Percentiles rank a stretch among this genome's conserved stretches.
Evolutionary conservation across 2,329 filamentous ascomycete species (phyloP).

Genomic region (Fusarium sp.): DNA sequence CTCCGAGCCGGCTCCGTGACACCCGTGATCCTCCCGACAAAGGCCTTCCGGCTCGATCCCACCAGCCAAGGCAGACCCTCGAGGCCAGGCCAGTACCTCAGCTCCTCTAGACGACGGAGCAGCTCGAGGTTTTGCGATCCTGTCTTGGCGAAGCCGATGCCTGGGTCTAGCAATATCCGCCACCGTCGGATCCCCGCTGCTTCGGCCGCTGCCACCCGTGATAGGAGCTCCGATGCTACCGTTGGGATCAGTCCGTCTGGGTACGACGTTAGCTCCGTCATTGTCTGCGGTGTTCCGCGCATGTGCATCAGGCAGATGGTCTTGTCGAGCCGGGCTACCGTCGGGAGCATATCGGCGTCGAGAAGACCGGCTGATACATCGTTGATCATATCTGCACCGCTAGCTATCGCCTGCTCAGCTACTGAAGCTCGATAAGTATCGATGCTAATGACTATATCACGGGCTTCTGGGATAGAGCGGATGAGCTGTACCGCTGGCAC

Average conservation of each 20-base stretch:
- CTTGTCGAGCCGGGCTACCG: slow-evolving; percentile 80
- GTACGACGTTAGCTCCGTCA: slow-evolving; percentile 78
- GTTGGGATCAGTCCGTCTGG: slow-evolving; percentile 74
- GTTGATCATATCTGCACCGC: slow-evolving; percentile 93
- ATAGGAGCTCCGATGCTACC: slow-evolving; percentile 75
- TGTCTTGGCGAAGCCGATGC: slow-evolving; percentile 93
- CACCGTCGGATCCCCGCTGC: slow-evolving; percentile 87
- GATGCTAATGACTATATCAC: slow-evolving; percentile 80
- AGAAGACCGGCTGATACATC: slow-evolving; percentile 88
- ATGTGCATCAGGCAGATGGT: slow-evolving; percentile 93
- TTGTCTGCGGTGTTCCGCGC: slow-evolving; percentile 87
- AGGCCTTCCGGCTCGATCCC: slow-evolving; percentile 89
- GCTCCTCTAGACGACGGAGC: slow-evolving; percentile 73
- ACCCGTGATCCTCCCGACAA: slow-evolving; percentile 86
- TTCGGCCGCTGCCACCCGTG: slow-evolving; percentile 79
- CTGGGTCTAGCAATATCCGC: slow-evolving; percentile 95
- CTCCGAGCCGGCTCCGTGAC: slow-evolving; percentile 77
- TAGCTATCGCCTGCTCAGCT: slow-evolving; percentile 78
- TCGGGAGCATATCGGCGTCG: slow-evolving; percentile 84
- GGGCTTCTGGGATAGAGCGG: slow-evolving; percentile 72
- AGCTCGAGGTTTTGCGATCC: slow-evolving; percentile 84
- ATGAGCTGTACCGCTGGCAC: slow-evolving; percentile 83
- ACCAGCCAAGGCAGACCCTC: slow-evolving; percentile 86
- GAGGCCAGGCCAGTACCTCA: slow-evolving; percentile 74
- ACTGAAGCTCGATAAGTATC: slow-evolving; percentile 93